Conservation (phyloP, 2,329 filamentous ascomycete species). For the Phaeosphaeria sp. region DNA sequence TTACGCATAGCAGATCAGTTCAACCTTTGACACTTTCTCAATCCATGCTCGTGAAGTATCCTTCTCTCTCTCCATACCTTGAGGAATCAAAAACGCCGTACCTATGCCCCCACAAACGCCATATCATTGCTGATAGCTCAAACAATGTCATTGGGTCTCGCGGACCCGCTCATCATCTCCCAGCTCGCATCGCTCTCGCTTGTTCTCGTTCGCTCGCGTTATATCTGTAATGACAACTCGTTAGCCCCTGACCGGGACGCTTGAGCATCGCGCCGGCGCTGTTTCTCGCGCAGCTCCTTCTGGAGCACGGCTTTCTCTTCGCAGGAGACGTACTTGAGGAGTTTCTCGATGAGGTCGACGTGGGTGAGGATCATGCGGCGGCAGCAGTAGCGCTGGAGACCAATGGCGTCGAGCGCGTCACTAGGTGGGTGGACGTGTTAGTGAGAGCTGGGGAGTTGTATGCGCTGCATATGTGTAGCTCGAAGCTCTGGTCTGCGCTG, state of each 20-base stretch:
- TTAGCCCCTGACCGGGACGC: constrained; percentile 31
- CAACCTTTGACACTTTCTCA: neutral
- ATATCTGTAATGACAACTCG: constrained; percentile 30
- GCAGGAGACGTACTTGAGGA: constrained; percentile 63
- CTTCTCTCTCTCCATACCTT: neutral
- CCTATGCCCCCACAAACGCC: neutral
- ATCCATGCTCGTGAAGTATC: neutral
- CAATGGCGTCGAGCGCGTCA: constrained; percentile 94
- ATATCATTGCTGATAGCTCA: neutral
- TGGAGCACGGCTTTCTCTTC: constrained; percentile 14
- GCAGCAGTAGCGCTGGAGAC: constrained; percentile 96
- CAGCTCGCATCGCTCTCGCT: constrained; percentile 34
- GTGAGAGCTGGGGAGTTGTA: neutral
- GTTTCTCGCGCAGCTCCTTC: constrained; percentile 9
- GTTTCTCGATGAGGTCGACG: constrained; percentile 97
- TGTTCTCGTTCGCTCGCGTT: constrained; percentile 47
- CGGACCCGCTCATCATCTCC: constrained; percentile 15
- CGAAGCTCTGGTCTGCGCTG: neutral
- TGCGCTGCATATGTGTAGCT: neutral
- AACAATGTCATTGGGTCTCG: neutral
- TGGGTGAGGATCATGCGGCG: constrained; percentile 99
- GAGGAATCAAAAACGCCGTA: neutral
- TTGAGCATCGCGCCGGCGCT: constrained; percentile 5
- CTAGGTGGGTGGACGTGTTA: constrained; percentile 55
- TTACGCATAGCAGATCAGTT: neutral